A percentile compares a stretch with the other conserved stretches of the same genome.
These are phyloP conservation scores for Colletotrichum sp. DNA, from an alignment of 2,329 filamentous ascomycete genomes.

Conservation along the genomic window DNA sequence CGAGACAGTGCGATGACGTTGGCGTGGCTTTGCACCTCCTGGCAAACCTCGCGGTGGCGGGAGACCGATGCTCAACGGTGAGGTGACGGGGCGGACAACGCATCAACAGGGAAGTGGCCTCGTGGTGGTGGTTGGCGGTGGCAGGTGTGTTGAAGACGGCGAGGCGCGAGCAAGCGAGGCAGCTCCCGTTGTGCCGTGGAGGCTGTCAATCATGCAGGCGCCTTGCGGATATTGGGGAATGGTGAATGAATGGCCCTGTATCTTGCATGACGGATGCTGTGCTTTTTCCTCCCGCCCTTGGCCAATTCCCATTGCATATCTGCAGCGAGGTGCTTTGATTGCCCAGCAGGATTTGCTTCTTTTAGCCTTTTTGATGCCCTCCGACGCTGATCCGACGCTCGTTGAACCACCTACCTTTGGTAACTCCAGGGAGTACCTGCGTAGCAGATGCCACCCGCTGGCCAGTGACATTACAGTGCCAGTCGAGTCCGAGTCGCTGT, in stretches of 20 bases:
- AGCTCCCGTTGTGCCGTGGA: neutral
- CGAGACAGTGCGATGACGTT: constrained; percentile 18
- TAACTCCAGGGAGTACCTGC: neutral
- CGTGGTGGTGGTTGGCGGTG: neutral
- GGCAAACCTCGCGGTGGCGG: neutral
- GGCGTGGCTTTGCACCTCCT: constrained; percentile 6
- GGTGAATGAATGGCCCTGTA: neutral
- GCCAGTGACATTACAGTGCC: neutral
- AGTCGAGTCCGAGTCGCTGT: neutral
- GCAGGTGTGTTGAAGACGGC: neutral
- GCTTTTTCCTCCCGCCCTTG: neutral
- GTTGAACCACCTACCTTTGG: neutral
- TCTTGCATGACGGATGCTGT: neutral
- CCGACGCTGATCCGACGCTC: neutral
- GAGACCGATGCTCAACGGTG: neutral
- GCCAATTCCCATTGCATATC: neutral
- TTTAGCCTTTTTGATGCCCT: neutral
- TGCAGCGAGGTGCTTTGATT: neutral
- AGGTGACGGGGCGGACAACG: neutral
- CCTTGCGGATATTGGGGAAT: neutral
- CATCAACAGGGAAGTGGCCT: neutral
- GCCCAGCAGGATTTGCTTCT: neutral
- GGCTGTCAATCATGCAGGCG: neutral
- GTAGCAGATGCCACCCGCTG: neutral
- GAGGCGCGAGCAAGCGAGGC: neutral